Percentiles rank a stretch among this genome's conserved stretches.
These are phyloP conservation scores for Daedaleopsis nitida DNA, from an alignment of 768 basidiomycete genomes.

Conservation along the genomic window DNA sequence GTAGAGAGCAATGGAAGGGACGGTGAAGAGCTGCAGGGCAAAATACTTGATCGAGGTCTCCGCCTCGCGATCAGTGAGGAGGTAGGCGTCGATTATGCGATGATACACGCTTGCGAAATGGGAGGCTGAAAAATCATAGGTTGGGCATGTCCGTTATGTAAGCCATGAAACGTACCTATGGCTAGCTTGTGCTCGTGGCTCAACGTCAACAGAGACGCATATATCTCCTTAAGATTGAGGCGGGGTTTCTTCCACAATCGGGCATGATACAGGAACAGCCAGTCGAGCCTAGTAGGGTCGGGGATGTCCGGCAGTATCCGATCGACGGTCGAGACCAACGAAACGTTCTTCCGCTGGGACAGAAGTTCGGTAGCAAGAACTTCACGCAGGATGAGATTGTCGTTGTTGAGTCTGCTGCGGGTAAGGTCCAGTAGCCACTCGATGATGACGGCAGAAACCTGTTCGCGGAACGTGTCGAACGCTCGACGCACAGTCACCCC, in stretches of 20 bases:
- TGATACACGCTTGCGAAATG: conserved; percentile 87
- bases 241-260: conserved; percentile 85
- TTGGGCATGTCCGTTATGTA: conserved; percentile 3
- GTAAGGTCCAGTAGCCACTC: conserved; percentile 85
- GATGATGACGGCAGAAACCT: conserved; percentile 79
- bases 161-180: conserved; percentile 57
- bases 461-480: conserved; percentile 87
- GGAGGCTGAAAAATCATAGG: conserved; percentile 53
- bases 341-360: conserved; percentile 56
- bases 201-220: conserved; percentile 71
- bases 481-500: conserved; percentile 88
- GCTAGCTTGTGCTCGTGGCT: conserved; percentile 75
- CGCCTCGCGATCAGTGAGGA: conserved; percentile 90
- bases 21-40: conserved; percentile 89
- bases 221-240: conserved; percentile 79
- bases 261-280: conserved; percentile 79
- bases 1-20: conserved; percentile 80
- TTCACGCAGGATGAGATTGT: conserved; percentile 69
- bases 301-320: conserved; percentile 39
- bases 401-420: conserved; percentile 67
- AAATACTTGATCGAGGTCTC: conserved; percentile 96
- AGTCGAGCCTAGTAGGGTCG: conserved; percentile 67
- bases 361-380: conserved; percentile 72
- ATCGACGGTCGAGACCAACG: conserved; percentile 42
- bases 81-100: conserved; percentile 85